Evolutionary conservation across 2,329 filamentous ascomycete genomes (phyloP).

Genomic region (Arthrobotrys sinensis): DNA sequence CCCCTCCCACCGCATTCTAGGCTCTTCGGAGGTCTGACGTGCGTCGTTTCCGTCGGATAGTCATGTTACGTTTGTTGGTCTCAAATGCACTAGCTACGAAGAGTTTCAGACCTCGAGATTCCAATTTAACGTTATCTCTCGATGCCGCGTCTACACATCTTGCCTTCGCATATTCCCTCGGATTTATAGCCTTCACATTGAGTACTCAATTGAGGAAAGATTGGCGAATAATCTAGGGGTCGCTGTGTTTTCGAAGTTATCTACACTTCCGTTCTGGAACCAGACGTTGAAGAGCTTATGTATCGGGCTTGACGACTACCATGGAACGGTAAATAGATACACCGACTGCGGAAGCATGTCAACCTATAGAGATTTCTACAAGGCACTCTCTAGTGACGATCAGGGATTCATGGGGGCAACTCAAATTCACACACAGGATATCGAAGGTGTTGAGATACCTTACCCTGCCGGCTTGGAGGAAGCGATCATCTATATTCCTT

Average conservation of each 20-base stretch:
- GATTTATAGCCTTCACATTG: constrained; percentile 16
- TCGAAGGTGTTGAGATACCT: constrained; percentile 20
- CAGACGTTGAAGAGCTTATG: constrained; percentile 11
- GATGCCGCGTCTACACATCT: constrained; percentile 20
- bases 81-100: constrained; percentile 26
- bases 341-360: not conserved
- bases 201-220: constrained; percentile 23
- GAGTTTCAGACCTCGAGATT: constrained; percentile 26
- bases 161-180: constrained; percentile 20
- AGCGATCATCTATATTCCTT: constrained; percentile 17
- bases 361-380: constrained; percentile 12
- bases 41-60: constrained; percentile 18
- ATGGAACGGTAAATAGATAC: constrained; percentile 16
- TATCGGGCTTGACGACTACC: constrained; percentile 24
- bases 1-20: constrained; percentile 10
- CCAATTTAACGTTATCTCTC: constrained; percentile 23
- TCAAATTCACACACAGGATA: constrained; percentile 20
- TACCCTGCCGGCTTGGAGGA: constrained; percentile 16
- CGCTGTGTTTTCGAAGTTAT: constrained; percentile 14
- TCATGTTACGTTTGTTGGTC: constrained; percentile 31
- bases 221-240: constrained; percentile 21
- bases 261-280: constrained; percentile 19
- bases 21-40: constrained; percentile 23
- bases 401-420: constrained; percentile 19
- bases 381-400: not conserved